These are phyloP conservation scores for Dactylorhiza incarnata DNA, from an alignment of 106 monocot species.

Conservation along the genomic window DNA sequence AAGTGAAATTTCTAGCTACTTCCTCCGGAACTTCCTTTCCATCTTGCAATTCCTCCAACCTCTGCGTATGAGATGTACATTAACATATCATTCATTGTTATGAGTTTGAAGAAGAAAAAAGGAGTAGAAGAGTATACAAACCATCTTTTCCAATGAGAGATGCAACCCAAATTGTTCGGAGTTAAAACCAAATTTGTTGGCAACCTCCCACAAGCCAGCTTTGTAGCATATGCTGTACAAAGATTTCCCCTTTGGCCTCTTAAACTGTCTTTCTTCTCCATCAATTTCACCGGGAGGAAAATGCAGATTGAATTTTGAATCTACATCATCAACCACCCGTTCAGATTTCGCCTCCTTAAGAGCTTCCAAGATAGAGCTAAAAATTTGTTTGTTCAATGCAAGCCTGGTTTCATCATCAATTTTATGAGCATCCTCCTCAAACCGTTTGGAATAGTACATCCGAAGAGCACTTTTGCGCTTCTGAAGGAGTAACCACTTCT, in stretches of 20 bases:
- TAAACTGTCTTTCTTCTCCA: constrained; percentile 77
- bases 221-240: constrained; percentile 77
- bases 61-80: constrained; percentile 24
- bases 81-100: constrained; percentile 3
- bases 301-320: constrained; percentile 95
- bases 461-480: constrained; percentile 77
- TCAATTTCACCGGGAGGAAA: constrained; percentile 92
- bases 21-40: constrained; percentile 84
- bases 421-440: constrained; percentile 80
- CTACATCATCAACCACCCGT: constrained; percentile 92
- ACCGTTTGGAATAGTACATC: constrained; percentile 68
- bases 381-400: constrained; percentile 49
- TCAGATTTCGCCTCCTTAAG: constrained; percentile 83
- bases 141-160: constrained; percentile 42
- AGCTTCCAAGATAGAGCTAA: constrained; percentile 53
- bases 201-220: constrained; percentile 92
- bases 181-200: constrained; percentile 75
- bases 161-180: constrained; percentile 74
- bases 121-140: constrained; percentile 13
- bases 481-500: constrained; percentile 89
- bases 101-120: not conserved
- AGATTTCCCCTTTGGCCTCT: constrained; percentile 86
- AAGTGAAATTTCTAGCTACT: constrained; percentile 84
- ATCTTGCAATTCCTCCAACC: constrained; percentile 66
- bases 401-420: constrained; percentile 77